Percentiles rank a stretch among this genome's conserved stretches.
Conservation (phyloP, 129 eudicot species). For the Daucus carota region DH1_v3.0 NC_030385.2:37158501-37159000, state of each 20-base stretch:
- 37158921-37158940: background rate
- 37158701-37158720: constrained; percentile 85
- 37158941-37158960: background rate
- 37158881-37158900: background rate
- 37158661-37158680: constrained; percentile 86
- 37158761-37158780: background rate
- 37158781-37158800: background rate
- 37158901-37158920: background rate
- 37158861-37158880: background rate
- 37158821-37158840: background rate
- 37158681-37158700: constrained; percentile 83
- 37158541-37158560: background rate
- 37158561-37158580: background rate
- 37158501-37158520: background rate
- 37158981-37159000: background rate
- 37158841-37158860: background rate
- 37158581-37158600: background rate
- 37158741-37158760: background rate
- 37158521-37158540: background rate
- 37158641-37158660: background rate
- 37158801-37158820: background rate
- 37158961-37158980: background rate
- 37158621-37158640: background rate
- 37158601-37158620: background rate
- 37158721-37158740: constrained; percentile 55